These are phyloP conservation scores for Hemileccinum rubropunctum DNA, from an alignment of 768 basidiomycete species.

Conservation along the genomic window DNA sequence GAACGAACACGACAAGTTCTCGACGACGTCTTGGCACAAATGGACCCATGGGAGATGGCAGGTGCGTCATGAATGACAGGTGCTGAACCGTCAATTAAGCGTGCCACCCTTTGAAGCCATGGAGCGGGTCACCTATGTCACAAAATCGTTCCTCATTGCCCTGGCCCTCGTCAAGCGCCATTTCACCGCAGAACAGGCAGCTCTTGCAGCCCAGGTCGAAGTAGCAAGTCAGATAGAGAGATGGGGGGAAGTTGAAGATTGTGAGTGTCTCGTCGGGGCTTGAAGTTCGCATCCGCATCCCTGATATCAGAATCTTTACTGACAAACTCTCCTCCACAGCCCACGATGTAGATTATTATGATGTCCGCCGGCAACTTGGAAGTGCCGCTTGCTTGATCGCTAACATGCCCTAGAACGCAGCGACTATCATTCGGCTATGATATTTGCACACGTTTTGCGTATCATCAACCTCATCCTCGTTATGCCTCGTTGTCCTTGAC, in stretches of 20 bases:
- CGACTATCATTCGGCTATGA: slow-evolving; percentile 3
- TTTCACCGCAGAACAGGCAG: slow-evolving; percentile 79
- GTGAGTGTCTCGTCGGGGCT: slow-evolving; percentile 49
- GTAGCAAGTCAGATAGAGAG: slow-evolving; percentile 93
- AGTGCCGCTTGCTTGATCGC: slow-evolving; percentile 68
- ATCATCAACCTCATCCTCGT: background rate
- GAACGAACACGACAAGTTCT: slow-evolving; percentile 64
- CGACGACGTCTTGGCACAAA: slow-evolving; percentile 49
- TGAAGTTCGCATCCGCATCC: slow-evolving; percentile 1
- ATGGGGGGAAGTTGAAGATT: slow-evolving; percentile 99
- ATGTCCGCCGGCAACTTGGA: slow-evolving; percentile 82
- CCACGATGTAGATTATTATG: slow-evolving; percentile 97
- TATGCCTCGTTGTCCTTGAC: slow-evolving; percentile 5
- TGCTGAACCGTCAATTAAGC: background rate
- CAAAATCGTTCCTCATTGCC: slow-evolving; percentile 89
- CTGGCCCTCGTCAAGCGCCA: slow-evolving; percentile 78
- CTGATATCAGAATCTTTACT: slow-evolving; percentile 2
- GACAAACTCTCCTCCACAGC: slow-evolving; percentile 48
- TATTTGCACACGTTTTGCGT: slow-evolving; percentile 6
- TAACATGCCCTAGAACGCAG: slow-evolving; percentile 24
- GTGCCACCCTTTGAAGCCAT: slow-evolving; percentile 52
- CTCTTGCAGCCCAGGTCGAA: slow-evolving; percentile 85
- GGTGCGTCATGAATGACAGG: slow-evolving; percentile 47
- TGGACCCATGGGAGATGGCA: slow-evolving; percentile 87
- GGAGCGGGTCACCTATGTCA: slow-evolving; percentile 85